Conservation (phyloP, 768 basidiomycete genomes). For the Stropharia rugosoannulata region DNA sequence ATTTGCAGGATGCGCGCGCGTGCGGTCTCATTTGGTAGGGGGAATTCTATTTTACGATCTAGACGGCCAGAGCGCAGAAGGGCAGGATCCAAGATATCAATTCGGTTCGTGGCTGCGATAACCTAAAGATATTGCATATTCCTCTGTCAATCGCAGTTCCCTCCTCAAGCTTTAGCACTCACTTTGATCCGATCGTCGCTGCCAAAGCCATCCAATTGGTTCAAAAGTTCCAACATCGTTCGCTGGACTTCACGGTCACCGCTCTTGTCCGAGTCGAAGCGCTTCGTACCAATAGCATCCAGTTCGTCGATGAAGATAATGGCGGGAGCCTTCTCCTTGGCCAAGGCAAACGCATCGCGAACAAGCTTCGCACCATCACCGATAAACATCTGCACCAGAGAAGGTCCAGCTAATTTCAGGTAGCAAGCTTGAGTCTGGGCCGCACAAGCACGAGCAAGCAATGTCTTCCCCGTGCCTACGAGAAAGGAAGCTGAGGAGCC, state of each 20-base stretch:
- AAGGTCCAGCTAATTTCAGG: slow-evolving; percentile 95
- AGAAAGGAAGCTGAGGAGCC: slow-evolving; percentile 7
- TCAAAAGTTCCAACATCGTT: slow-evolving; percentile 98
- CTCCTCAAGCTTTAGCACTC: slow-evolving; percentile 15
- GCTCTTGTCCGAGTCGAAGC: slow-evolving; percentile 98
- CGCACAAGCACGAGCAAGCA: slow-evolving; percentile 96
- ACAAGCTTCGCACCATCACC: slow-evolving; percentile 99
- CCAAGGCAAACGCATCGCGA: slow-evolving; percentile 95
- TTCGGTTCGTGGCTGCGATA: slow-evolving; percentile 97
- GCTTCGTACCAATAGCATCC: slow-evolving; percentile 98
- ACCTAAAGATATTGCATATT: slow-evolving; percentile 52
- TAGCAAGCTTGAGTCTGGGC: slow-evolving; percentile 98
- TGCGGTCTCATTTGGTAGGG: slow-evolving; percentile 94
- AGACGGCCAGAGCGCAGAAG: slow-evolving; percentile 97
- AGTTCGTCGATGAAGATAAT: slow-evolving; percentile 99
- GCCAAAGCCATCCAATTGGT: slow-evolving; percentile 97
- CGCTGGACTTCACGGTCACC: slow-evolving; percentile 99
- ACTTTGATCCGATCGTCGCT: slow-evolving; percentile 98
- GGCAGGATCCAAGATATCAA: slow-evolving; percentile 97
- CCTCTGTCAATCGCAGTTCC: slow-evolving; percentile 7
- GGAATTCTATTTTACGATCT: slow-evolving; percentile 98
- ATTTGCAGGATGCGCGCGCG: slow-evolving; percentile 95
- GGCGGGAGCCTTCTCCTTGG: slow-evolving; percentile 97
- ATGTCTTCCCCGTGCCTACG: slow-evolving; percentile 90
- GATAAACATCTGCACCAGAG: slow-evolving; percentile 99